Base-by-base conservation (phyloP, 139 green algal genomes). In the Volvox reticuliferus region DNA sequence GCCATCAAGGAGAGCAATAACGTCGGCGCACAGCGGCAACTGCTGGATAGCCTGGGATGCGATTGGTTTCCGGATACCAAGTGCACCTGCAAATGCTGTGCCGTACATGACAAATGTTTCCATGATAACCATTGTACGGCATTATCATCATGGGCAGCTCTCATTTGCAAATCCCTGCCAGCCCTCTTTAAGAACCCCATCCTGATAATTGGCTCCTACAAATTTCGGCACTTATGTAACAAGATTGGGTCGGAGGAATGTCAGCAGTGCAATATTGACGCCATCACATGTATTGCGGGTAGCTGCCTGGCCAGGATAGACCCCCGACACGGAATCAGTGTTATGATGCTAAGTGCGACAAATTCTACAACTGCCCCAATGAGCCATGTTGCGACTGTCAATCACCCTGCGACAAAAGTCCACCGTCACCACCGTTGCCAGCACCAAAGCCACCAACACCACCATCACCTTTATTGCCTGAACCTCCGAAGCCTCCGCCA, bases 21-120 rank as follows among this genome's bases (percentile, higher is more conserved):
- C 26, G 32, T 6, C 13, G 32, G 33, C 12, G 21, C 32, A 6
- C 32, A 36, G 12, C 77, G 32, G 14, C 77, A 32, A 3, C 17
- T 37, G 2, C 79, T 44, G 12, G 79, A 36, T 17, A 37, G 18
- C 2, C 79, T 22, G 21, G 79, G 50, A 24, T 71, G 50, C 17
- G 79, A 69, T 55, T 37, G 79, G 37, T 71, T 86, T 62, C 30
- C 33, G 5, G 77, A 82, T 36, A 82, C 77, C 32, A 82, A 82
- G 77, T 82, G 77, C 33, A 82, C 77, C 12, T 82, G 77, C 24
- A 36, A 36, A n/a, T 82, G 77, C 12, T 82, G 77, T 26, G 77
- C 77, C 16, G 37, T 44, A 5, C 79, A 86, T 35, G 79, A 69
- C 50, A 24, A n/a, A 24, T 86, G 50, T 55, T 71, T 73, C 16